Conservation (phyloP, 2,329 filamentous ascomycete species). For the Fusarium avenaceum region DNA sequence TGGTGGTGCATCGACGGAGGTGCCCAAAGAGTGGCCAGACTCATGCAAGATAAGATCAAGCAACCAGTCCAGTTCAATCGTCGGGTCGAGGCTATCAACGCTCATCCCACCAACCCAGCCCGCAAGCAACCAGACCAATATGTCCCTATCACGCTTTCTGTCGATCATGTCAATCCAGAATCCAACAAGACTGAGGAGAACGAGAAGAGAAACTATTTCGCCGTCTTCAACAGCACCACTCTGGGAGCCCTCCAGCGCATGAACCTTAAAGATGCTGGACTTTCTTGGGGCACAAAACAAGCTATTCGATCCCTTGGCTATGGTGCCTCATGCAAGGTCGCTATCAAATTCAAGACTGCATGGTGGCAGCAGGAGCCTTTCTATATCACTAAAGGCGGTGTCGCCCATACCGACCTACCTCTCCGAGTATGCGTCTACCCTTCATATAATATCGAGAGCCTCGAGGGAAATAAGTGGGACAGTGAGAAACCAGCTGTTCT, state of each 20-base stretch:
- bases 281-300: slow-evolving; percentile 5
- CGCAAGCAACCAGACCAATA: no score
- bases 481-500: slow-evolving; percentile 17
- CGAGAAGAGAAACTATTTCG: slow-evolving; percentile 9
- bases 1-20: slow-evolving; percentile 23
- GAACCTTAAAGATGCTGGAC: not conserved
- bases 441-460: slow-evolving; percentile 16
- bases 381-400: slow-evolving; percentile 9
- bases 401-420: not conserved
- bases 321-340: slow-evolving; percentile 13
- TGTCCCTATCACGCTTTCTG: no score
- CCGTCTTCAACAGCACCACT: slow-evolving; percentile 11
- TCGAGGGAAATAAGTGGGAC: not conserved
- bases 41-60: slow-evolving; percentile 1
- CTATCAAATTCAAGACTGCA: slow-evolving; percentile 12
- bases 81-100: not conserved
- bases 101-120: not conserved
- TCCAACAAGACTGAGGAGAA: not conserved
- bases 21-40: slow-evolving; percentile 18
- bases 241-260: slow-evolving; percentile 5
- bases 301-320: slow-evolving; percentile 23
- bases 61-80: not conserved
- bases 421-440: slow-evolving; percentile 19
- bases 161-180: no score
- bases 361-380: slow-evolving; percentile 21